A percentile compares a stretch with the other conserved stretches of the same genome.
phyloP scores from a whole-genome alignment of 2,329 filamentous ascomycete species.

The Fonsecaea nubica region DNA sequence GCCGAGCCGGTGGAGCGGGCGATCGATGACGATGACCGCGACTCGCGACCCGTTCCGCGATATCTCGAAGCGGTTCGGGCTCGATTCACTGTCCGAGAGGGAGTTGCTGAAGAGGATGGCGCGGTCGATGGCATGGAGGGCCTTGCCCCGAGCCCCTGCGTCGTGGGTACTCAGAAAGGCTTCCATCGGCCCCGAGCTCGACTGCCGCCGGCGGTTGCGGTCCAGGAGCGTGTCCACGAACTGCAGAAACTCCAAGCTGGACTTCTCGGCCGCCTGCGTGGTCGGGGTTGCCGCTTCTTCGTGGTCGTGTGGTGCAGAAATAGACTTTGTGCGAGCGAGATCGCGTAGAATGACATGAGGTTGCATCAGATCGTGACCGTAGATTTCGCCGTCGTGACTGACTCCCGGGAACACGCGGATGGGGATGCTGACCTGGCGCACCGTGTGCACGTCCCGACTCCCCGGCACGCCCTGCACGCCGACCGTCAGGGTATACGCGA shows the following conservation, averaged over 20 bases:
- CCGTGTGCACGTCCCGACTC: conserved; percentile 75
- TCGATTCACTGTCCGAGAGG: conserved; percentile 71
- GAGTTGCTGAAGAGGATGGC: conserved; percentile 84
- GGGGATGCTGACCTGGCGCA: conserved; percentile 89
- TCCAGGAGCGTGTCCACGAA: conserved; percentile 40
- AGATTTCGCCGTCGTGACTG: conserved; percentile 82
- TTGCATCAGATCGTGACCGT: conserved; percentile 92
- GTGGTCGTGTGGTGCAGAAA: conserved; percentile 54
- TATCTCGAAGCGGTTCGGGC: conserved; percentile 94
- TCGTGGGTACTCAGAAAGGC: conserved; percentile 20
- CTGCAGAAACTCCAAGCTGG: conserved; percentile 58
- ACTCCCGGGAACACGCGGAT: conserved; percentile 94
- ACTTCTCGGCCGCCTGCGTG: conserved; percentile 68
- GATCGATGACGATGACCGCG: conserved; percentile 84
- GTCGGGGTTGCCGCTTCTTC: conserved; percentile 47
- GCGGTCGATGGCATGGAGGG: conserved; percentile 86
- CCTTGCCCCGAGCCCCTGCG: conserved; percentile 54
- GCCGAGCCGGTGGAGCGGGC: conserved; percentile 86
- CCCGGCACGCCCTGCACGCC: conserved; percentile 87
- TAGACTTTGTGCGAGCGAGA: conserved; percentile 70
- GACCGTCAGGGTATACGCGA: conserved; percentile 86
- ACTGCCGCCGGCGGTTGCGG: conserved; percentile 37
- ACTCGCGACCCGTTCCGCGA: conserved; percentile 90
- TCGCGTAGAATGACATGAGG: conserved; percentile 90
- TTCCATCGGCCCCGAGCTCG: conserved; percentile 37